Base-by-base conservation (phyloP, 495 filamentous ascomycete species). In the Penicillium salamii region DNA sequence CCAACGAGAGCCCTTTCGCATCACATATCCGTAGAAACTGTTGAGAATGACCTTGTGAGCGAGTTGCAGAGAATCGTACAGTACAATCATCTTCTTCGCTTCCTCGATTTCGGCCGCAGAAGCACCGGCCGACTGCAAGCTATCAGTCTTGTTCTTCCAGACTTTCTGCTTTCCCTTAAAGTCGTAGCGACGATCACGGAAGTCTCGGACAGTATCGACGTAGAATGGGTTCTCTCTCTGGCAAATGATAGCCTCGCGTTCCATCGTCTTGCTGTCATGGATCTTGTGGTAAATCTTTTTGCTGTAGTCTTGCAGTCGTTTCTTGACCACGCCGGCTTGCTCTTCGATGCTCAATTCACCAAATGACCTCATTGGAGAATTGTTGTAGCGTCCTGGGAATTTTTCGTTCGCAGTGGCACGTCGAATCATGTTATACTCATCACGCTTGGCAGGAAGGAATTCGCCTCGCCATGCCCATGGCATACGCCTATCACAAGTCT, bases 281-380 rank as follows among this genome's bases (percentile, higher is more conserved):
- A 99, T 97, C 62, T 97, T 97, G 77, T 99, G 92, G 65, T 99
- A 99, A 49, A 99, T 95, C 69, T 97, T 97, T 68, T 97, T 96
- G 64, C 88, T 92, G 74, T 96, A 99, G 34, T 91, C 83, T 50
- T 88, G 87, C 28, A 99, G 70, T 36, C 93, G 80, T 58, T 97
- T 99, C 60, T 92, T 90, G 26, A 91, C 79, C 29, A 90, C 71
- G 8, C 58, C 69, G 0, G 91, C 84, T 63, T 96, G 95, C 57
- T 99, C 93, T 41, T 97, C 92, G 20, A 74, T 62, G 6, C 81
- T 71, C 40, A 99, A 72, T 17, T 99, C 91, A 49, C 86, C 81
- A 59, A 96, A 99, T 1, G 82, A 79, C 45, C 90, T 77, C 61
- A 78, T 72, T 2, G 87, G 85, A 14, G 76, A 75, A 52, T 83